Conservation (phyloP, 2,329 filamentous ascomycete genomes). For the Neurospora sp. region DNA sequence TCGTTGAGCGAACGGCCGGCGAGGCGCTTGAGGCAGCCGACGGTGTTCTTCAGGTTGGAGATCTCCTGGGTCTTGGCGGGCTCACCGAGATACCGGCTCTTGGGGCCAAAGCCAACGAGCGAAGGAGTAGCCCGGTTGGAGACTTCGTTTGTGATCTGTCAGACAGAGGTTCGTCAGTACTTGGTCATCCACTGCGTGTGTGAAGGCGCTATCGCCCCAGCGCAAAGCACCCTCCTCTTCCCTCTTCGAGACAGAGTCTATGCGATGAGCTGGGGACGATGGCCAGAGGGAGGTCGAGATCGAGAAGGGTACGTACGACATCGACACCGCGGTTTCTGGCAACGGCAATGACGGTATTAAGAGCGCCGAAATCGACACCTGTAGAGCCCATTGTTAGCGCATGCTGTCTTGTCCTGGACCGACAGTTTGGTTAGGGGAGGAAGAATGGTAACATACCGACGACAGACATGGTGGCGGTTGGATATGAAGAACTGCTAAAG, state of each 20-base stretch:
- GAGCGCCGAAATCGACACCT: constrained; percentile 90
- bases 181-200: background rate
- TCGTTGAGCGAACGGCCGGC: constrained; percentile 79
- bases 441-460: constrained; percentile 34
- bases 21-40: constrained; percentile 84
- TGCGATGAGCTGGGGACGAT: background rate
- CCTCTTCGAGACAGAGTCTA: background rate
- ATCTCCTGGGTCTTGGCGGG: constrained; percentile 97
- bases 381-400: constrained; percentile 11
- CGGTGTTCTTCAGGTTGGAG: constrained; percentile 98
- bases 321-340: constrained; percentile 98
- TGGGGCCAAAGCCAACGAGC: constrained; percentile 89
- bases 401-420: background rate
- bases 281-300: constrained; percentile 5
- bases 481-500: constrained; percentile 10
- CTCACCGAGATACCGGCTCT: constrained; percentile 89
- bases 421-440: background rate
- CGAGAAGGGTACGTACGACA: constrained; percentile 61
- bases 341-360: constrained; percentile 96
- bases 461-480: constrained; percentile 40
- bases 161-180: constrained; percentile 5
- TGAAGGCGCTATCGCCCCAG: background rate
- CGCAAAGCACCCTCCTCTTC: constrained; percentile 2
- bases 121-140: constrained; percentile 97
- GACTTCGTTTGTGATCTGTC: constrained; percentile 94